phyloP scores from a whole-genome alignment of 176 grass and related monocot species.

The Phragmites australis region DNA sequence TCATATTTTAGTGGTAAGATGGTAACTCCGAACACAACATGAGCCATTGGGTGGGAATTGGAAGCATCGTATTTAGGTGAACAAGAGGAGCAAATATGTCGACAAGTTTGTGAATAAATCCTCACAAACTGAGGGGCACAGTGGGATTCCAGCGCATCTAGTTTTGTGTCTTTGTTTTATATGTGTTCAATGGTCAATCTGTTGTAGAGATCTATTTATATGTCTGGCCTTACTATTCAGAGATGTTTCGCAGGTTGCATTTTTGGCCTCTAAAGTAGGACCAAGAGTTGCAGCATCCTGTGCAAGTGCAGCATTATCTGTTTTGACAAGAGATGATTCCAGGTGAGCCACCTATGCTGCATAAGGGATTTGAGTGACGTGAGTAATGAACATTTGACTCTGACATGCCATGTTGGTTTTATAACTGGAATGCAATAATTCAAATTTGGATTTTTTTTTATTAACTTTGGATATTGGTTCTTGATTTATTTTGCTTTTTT shows the following conservation, averaged over 20 bases:
- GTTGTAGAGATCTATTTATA: conserved; percentile 36
- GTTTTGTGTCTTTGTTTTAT: conserved; percentile 27
- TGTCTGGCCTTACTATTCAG: conserved; percentile 36
- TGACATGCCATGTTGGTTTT: neutral
- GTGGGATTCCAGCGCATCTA: neutral
- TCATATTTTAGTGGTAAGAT: neutral
- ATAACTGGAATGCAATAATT: conserved; percentile 3
- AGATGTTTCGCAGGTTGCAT: conserved; percentile 71
- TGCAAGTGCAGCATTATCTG: conserved; percentile 76
- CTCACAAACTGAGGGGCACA: neutral
- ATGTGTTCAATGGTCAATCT: conserved; percentile 21
- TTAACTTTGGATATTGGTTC: neutral
- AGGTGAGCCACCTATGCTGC: conserved; percentile 50
- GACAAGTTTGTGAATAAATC: neutral
- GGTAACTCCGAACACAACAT: neutral
- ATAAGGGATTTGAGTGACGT: neutral
- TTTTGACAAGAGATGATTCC: conserved; percentile 79
- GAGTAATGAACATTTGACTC: conserved; percentile 25
- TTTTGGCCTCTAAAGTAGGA: conserved; percentile 84
- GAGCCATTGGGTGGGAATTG: neutral
- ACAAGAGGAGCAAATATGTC: neutral
- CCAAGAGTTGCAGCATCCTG: conserved; percentile 96
- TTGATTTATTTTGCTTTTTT: conserved; percentile 5
- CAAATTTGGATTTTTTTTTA: neutral
- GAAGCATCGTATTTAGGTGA: conserved; percentile 16